phyloP scores from a whole-genome alignment of 2,329 filamentous ascomycete species.

The Talaromyces sp. region DNA sequence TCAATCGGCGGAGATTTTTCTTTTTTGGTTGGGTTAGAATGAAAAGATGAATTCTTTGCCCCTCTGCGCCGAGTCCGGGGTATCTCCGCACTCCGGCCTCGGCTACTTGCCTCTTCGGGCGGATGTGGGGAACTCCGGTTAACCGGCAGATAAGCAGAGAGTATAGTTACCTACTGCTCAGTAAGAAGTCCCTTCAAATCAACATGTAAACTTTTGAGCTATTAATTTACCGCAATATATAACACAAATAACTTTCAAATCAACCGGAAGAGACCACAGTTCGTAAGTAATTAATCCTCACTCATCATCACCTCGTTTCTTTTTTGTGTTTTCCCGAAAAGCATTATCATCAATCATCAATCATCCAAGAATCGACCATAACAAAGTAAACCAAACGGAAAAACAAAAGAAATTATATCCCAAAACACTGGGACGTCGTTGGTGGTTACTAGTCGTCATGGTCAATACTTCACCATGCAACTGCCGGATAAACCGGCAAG shows the following conservation, averaged over 20 bases:
- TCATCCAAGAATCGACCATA: not conserved
- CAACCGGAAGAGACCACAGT: not conserved
- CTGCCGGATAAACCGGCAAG: not conserved
- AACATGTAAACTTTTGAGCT: not conserved
- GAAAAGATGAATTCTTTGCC: not conserved
- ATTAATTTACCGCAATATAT: not conserved
- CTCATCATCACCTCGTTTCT: not conserved
- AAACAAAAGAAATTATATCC: not conserved
- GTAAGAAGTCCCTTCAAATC: not conserved
- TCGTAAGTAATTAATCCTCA: not conserved
- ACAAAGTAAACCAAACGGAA: not conserved
- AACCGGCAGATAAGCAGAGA: not conserved
- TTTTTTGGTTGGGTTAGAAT: not conserved
- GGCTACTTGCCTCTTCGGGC: slow-evolving; percentile 2
- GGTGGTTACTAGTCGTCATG: not conserved
- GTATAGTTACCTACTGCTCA: too few species aligned
- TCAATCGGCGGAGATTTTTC: not conserved
- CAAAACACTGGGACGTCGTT: not conserved
- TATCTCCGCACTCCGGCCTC: not conserved
- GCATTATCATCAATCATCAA: not conserved
- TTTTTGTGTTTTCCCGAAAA: not conserved
- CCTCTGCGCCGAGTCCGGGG: not conserved
- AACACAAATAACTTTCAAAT: not conserved
- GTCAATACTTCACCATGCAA: not conserved
- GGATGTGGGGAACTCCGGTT: not conserved